Base-by-base conservation (phyloP, 2,329 filamentous ascomycete species). In the Aphanocladium album region DNA sequence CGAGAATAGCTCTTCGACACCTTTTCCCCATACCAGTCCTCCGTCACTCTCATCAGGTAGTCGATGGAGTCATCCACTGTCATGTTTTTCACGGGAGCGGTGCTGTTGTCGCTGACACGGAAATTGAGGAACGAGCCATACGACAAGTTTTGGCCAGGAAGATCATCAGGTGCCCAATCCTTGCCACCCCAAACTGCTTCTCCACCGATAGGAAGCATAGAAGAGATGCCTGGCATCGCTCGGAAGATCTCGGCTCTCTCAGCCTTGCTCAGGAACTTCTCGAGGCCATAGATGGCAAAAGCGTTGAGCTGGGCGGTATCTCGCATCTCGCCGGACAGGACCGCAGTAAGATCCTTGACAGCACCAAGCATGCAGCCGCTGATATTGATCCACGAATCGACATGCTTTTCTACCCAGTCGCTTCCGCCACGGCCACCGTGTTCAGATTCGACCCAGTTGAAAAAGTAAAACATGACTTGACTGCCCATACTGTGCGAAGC, bases 321-420 rank as follows among this genome's bases (percentile, higher is more conserved):
- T 66, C 93, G 91, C 95, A 99, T 99, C 74, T 99, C 95, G 33
- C 95, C 95, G 0, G 93, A 97, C 1, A 99, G 80, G 0, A 98
- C 84, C 0, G 95, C 93, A 0, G 95, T 90, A 39, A 98, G 77
- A 62, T 90, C 93, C 76, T 99, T 99, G 61, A 92, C 81, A 2
- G 95, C 92, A 16, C 95, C 95, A 6, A 99, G 86, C 93, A 99
- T 97, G 74, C 93, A 99, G 6, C 95, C 95, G 66, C 90, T 95
- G 68, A 99, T 92, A 72, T 99, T 99, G 78, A 99, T 96, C 93
- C 96, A 99, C 2, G 91, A 89, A 66, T 96, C 95, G 56, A 99
- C 81, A 70, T 97, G 84, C 19, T 83, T 83, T 62, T 99, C 93
- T 0, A 99, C 93, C 95, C 95, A 99, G 57, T 86, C 83, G 41